Percentiles rank a stretch among this genome's conserved stretches.
These are phyloP conservation scores for Cicer yamashitae DNA, from an alignment of 306 rosid genomes.

Conservation along the genomic window DNA sequence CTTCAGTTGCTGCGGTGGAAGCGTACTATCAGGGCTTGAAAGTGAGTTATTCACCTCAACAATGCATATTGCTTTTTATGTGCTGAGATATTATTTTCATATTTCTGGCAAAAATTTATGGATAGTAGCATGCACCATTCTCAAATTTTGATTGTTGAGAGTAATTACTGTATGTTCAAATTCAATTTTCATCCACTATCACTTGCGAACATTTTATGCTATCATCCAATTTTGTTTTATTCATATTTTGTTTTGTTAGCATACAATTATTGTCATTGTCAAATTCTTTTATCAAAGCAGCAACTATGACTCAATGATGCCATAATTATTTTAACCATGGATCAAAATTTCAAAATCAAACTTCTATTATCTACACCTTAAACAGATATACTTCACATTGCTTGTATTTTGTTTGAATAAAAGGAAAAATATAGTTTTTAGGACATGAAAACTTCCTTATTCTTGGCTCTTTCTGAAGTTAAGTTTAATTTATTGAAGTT, in stretches of 20 bases:
- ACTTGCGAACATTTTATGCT: too few species aligned
- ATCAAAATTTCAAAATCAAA: too few species aligned
- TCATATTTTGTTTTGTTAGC: too few species aligned
- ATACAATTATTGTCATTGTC: too few species aligned
- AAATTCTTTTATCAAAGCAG: too few species aligned
- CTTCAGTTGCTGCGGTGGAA: constrained; percentile 65
- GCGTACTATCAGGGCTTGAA: constrained; percentile 85
- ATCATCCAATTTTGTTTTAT: too few species aligned
- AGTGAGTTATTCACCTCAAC: constrained; percentile 59
- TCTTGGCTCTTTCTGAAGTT: not conserved
- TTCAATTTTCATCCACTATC: too few species aligned
- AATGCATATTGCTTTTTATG: constrained; percentile 20
- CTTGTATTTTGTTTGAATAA: not conserved
- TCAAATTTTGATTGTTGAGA: not conserved
- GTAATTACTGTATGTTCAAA: not conserved
- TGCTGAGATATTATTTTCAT: constrained; percentile 25
- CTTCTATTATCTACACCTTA: too few species aligned
- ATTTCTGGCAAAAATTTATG: not conserved
- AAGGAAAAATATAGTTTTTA: not conserved
- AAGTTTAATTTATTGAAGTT: not conserved
- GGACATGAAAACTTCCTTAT: constrained; percentile 12
- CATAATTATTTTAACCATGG: too few species aligned
- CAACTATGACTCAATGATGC: too few species aligned
- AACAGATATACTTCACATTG: constrained; percentile 14
- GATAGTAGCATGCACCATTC: not conserved